Base-by-base conservation (phyloP, 2,329 filamentous ascomycete species). In the Beauveria pseudobassiana region DNA sequence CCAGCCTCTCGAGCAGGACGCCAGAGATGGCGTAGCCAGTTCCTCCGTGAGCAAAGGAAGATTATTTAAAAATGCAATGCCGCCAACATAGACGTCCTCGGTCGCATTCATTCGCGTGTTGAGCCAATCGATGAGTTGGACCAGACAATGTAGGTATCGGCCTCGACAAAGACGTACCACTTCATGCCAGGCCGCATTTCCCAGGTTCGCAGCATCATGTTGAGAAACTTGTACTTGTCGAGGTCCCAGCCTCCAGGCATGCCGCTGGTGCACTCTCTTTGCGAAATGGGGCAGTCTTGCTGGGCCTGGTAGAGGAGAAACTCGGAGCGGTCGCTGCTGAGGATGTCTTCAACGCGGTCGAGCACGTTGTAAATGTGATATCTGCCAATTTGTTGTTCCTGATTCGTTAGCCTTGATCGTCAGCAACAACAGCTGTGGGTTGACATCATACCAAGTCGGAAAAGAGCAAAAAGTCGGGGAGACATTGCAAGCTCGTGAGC, bases 181-280 rank as follows among this genome's bases (percentile, higher is more conserved):
- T 83, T 78, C 52, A 71, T 75, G 46, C 77, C 70, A 3, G 82
- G 82, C 3, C 81, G 78, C 75, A 81, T 75, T 50, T 75, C 73
- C 77, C 81, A 85, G 1, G 82, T 77, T 62, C 82, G 78, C 67
- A 82, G 75, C 49, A 84, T 74, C 75, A 85, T 84, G 65, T 82
- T 81, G 53, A 85, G 71, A 68, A 83, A 84, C 71, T 86, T 86
- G 74, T 83, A 86, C 73, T 84, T 85, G 70, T 86, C 83, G 64
- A 86, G 71, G 56, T 76, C 76, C 82, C 82, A 85, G 12, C 75
- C 76, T 48, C 70, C 75, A 60, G 66, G 64, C 65, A 72, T 68
- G 7, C 67, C 67, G 9, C 62, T 61, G 0, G 68, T 73, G 63
- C 80, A 78, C 49, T 80, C 75, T 66, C 78, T 77, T 43, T 79